These are phyloP conservation scores for Zea luxurians DNA, from an alignment of 176 grass and related monocot genomes.

Conservation along the genomic window DNA sequence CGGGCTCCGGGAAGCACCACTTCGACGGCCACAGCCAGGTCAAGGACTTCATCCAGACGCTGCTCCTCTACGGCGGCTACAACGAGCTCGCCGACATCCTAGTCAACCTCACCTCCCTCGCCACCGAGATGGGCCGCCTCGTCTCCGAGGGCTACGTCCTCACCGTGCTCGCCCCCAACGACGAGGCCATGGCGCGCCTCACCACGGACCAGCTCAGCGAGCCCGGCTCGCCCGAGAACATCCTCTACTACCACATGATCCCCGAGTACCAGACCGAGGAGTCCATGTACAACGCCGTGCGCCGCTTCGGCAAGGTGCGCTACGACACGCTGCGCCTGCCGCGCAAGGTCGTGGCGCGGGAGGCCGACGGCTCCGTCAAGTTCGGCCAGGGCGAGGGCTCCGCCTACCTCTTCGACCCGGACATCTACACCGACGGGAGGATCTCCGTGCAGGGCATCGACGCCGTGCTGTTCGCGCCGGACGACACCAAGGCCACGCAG, in stretches of 20 bases:
- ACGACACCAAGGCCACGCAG: constrained; percentile 42
- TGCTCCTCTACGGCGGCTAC: constrained; percentile 87
- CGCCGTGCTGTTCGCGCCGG: constrained; percentile 71
- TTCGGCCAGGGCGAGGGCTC: constrained; percentile 78
- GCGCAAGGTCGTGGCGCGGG: constrained; percentile 79
- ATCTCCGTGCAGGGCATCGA: constrained; percentile 96
- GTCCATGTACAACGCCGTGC: constrained; percentile 99
- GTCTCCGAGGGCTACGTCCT: constrained; percentile 93
- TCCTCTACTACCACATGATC: constrained; percentile 96
- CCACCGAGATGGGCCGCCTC: constrained; percentile 87
- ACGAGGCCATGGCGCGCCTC: constrained; percentile 78
- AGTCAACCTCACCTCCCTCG: constrained; percentile 87
- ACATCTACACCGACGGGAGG: constrained; percentile 94
- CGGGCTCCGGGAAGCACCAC: constrained; percentile 58
- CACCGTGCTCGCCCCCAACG: constrained; percentile 87
- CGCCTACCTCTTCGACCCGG: constrained; percentile 95
- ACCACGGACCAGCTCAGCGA: constrained; percentile 92
- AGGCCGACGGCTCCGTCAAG: constrained; percentile 98
- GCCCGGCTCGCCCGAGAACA: constrained; percentile 85
- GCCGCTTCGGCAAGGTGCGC: constrained; percentile 79
- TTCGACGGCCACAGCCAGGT: constrained; percentile 86
- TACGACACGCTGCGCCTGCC: constrained; percentile 91
- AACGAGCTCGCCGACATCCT: constrained; percentile 92
- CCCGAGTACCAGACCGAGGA: constrained; percentile 98
- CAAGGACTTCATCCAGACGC: constrained; percentile 93